Percentiles rank a stretch among this genome's conserved stretches.
These are phyloP conservation scores for Medicago arabica DNA, from an alignment of 306 rosid species.

Conservation along the genomic window DNA sequence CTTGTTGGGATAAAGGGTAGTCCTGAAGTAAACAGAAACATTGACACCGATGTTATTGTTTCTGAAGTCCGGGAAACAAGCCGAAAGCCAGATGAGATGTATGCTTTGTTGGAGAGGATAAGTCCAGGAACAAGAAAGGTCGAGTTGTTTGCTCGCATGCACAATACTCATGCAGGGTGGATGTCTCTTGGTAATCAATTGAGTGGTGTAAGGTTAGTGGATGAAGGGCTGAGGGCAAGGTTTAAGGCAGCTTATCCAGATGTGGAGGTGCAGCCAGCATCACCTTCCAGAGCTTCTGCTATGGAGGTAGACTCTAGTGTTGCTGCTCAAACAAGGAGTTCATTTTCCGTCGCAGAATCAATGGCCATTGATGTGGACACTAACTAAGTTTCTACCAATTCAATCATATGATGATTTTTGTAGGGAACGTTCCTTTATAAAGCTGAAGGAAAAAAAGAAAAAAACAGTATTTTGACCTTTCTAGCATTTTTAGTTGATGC, in stretches of 20 bases:
- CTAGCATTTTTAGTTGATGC: conserved; percentile 4
- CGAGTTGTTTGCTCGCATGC: conserved; percentile 98
- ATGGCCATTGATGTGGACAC: conserved; percentile 60
- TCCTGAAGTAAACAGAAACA: conserved; percentile 91
- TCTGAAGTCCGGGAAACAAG: conserved; percentile 99
- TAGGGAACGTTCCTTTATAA: conserved; percentile 11
- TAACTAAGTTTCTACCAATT: conserved; percentile 42
- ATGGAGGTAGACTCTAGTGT: conserved; percentile 73
- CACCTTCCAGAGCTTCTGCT: conserved; percentile 85
- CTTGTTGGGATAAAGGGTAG: conserved; percentile 96
- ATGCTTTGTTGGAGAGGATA: conserved; percentile 93
- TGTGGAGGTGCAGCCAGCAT: conserved; percentile 89
- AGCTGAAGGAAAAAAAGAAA: conserved; percentile 33
- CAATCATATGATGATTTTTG: conserved; percentile 31
- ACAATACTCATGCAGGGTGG: conserved; percentile 99
- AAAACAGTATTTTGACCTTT: conserved; percentile 32
- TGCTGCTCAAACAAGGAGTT: conserved; percentile 58
- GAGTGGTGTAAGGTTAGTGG: conserved; percentile 85
- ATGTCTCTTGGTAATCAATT: conserved; percentile 98
- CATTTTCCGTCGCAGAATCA: too few relatives aligned
- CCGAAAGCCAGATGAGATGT: conserved; percentile 99
- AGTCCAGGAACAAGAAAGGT: conserved; percentile 98
- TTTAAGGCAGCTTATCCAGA: conserved; percentile 98
- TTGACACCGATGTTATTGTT: conserved; percentile 95
- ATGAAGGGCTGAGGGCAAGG: conserved; percentile 93